Evolutionary conservation across 495 filamentous ascomycete genomes (phyloP), one percentile per base, ranked within the genome.

Genomic region (Tuber umbilicatum): DNA sequence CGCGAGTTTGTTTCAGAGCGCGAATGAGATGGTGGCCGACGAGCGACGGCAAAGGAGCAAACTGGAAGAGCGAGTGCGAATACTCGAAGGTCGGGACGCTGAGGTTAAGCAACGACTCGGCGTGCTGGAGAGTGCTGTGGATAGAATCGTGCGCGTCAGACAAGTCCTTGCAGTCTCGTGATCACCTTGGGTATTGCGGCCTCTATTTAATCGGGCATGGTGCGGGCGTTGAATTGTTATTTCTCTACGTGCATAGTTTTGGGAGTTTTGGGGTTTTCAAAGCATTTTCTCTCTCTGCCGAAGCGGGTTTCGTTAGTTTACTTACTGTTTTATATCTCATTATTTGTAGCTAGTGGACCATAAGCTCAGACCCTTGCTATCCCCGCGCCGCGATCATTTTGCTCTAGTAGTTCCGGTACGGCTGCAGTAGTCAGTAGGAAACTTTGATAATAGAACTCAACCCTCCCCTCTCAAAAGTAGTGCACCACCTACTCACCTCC

Each of bases 21-120:
- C 95, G 27, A 98, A 98, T 80, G 92, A 97, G 86, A 98, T 99
- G 94, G 95, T 99, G 38, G 93, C 94, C 23, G 85, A 89, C 79
- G 95, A 98, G 86, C 86, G 95, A 68, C 89, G 91, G 82, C 92
- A 91, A 45, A 85, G 93, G 60, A 92, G 91, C 10, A 88, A 87
- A 83, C 85, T 98, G 42, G 93, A 97, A 83, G 91, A 93, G 82
- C 83, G 92, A 42, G 88, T 94, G 0, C 86, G 83, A 40, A 86
- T 91, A 77, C 83, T 94, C 47, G 91, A 94, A 83, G 84, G 86
- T 42, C 81, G 92, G 55, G 92, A 94, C 77, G 84, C 83, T 38
- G 91, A 93, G 80, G 93, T 92, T 86, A 85, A 88, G 75, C 86
- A 86, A 71, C 83, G 91, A 72, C 80, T 97, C 60, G 94, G 94